Evolutionary conservation across 352 stramenopile species (phyloP), one percentile per base, ranked within the genome.

Genomic region (Phytopythium boreale): DNA sequence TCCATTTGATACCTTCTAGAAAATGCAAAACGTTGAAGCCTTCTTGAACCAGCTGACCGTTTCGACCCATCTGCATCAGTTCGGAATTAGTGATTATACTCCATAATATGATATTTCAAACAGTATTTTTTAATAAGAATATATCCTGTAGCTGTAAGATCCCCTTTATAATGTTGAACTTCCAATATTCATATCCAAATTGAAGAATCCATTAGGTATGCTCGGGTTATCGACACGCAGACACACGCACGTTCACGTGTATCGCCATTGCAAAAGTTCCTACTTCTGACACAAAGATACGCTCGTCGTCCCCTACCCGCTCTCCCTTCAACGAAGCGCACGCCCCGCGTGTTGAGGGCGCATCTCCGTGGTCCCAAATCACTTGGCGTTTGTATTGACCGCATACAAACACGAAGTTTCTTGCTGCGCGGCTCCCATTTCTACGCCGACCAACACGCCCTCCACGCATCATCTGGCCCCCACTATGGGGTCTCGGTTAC

Each of bases 351-450:
- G 46, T 53, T 53, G 46, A 4, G 5, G 22, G 46, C 46, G 27
- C 46, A 53, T 53, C 46, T 20, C 46, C 24, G 2, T 17, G 11
- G 1, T 2, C 2, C 6, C 41, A 22, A 14, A n/a, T 15, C 5
- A 50, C 46, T 53, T 53, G 22, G 46, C 1, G 7, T 53, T 29
- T 53, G 46, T 53, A 53, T 53, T 2, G n/a, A 7, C 14, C 22
- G 22, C 46, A 53, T 53, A 53, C 46, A 53, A 51, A 58, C 31
- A 58, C 51, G 51, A 58, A 24, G 51, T 50, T 50, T 17, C 43
- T 50, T 8, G 43, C 9, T 12, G 43, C 43, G 17, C 6, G 7
- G 20, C 10, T 17, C 46, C 46, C 46, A 20, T 53, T 53, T 26
- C 43, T 50, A 17, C 43, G 19, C 22, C 10, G 2, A 20, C 12